phyloP scores from a whole-genome alignment of 495 filamentous ascomycete genomes.

The Aspergillus bertholletiae region DNA sequence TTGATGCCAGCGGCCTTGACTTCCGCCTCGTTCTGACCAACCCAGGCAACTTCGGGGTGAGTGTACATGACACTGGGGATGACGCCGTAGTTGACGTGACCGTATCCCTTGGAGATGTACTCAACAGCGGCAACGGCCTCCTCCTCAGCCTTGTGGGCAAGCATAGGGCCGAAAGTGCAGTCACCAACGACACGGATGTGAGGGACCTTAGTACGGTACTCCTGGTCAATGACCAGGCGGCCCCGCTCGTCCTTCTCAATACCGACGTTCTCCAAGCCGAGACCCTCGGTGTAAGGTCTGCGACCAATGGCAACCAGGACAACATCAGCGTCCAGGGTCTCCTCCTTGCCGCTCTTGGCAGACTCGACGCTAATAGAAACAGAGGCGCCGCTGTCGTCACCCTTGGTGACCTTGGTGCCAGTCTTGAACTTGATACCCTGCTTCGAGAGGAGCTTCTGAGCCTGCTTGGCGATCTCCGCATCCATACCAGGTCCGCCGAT shows the following conservation, averaged over 20 bases:
- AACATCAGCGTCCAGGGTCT: conserved; percentile 90
- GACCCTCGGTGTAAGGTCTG: conserved; percentile 86
- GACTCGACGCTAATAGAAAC: conserved; percentile 83
- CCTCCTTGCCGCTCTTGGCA: conserved; percentile 92
- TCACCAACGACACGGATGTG: conserved; percentile 98
- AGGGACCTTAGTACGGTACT: conserved; percentile 94
- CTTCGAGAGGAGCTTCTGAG: conserved; percentile 91
- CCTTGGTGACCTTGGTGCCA: conserved; percentile 86
- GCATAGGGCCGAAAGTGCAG: conserved; percentile 97
- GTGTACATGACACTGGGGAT: conserved; percentile 99
- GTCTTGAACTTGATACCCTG: conserved; percentile 99
- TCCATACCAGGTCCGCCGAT: conserved; percentile 99
- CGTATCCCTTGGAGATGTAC: conserved; percentile 95
- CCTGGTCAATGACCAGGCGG: conserved; percentile 92
- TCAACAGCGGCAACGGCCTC: conserved; percentile 92
- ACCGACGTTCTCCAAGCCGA: conserved; percentile 90
- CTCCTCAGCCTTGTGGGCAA: conserved; percentile 99
- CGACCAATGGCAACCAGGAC: conserved; percentile 97
- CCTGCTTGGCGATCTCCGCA: conserved; percentile 82
- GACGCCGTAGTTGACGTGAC: conserved; percentile 97
- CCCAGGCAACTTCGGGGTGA: conserved; percentile 97
- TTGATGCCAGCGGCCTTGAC: conserved; percentile 84
- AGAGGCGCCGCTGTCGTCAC: conserved; percentile 71
- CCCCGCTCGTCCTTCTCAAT: conserved; percentile 92
- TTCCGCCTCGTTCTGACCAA: conserved; percentile 96